Percentiles rank a stretch among this genome's conserved stretches.
These are phyloP conservation scores for Silene noctiflora DNA, from an alignment of 179 eudicot species.

Conservation along the genomic window DNA sequence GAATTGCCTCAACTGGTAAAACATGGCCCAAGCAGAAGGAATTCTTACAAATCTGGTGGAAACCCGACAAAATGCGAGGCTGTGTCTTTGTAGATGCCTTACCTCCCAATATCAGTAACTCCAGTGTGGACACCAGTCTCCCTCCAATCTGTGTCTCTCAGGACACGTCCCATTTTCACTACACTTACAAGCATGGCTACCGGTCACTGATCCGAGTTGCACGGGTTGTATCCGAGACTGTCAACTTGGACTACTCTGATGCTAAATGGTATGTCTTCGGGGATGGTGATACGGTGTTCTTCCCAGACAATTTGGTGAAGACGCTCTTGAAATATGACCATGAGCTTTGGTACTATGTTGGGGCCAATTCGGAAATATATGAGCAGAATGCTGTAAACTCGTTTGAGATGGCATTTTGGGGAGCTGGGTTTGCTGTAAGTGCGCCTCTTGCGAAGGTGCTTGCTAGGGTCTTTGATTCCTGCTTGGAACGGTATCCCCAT, in stretches of 20 bases:
- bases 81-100: conserved; percentile 41
- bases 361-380: conserved; percentile 55
- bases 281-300: conserved; percentile 69
- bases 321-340: conserved; percentile 68
- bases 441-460: conserved; percentile 62
- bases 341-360: conserved; percentile 59
- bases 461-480: conserved; percentile 62
- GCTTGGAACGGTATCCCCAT: conserved; percentile 61
- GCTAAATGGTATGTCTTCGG: conserved; percentile 81
- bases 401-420: conserved; percentile 64
- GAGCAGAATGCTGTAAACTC: conserved; percentile 48
- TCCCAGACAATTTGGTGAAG: conserved; percentile 55
- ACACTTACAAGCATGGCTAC: conserved; percentile 51
- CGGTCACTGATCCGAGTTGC: conserved; percentile 58
- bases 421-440: conserved; percentile 77
- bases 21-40: conserved; percentile 45
- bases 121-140: conserved; percentile 12
- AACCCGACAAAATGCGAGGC: conserved; percentile 40
- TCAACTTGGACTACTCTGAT: conserved; percentile 40
- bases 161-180: conserved; percentile 48
- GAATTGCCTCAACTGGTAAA: conserved; percentile 37
- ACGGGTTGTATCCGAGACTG: conserved; percentile 55
- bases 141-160: conserved; percentile 54
- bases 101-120: background rate
- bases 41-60: conserved; percentile 55